Conservation (phyloP, 805 yeast genomes). For the Candida alai region DNA sequence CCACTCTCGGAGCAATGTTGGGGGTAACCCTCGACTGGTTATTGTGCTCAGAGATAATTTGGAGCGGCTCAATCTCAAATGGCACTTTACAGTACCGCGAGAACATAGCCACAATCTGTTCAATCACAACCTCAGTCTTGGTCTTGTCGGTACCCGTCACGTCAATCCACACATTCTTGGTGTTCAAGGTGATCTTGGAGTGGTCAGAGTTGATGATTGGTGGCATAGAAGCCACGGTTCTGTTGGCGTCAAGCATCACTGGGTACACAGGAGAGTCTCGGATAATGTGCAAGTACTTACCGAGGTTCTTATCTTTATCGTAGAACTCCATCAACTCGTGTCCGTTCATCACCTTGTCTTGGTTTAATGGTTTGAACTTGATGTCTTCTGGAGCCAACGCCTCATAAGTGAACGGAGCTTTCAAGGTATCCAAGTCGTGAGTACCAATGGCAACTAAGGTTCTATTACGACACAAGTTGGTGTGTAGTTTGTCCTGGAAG, state of each 20-base stretch:
- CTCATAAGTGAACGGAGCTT: constrained; percentile 83
- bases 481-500: constrained; percentile 91
- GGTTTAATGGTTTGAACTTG: constrained; percentile 72
- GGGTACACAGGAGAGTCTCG: constrained; percentile 88
- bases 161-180: constrained; percentile 87
- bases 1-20: constrained; percentile 57
- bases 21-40: constrained; percentile 75
- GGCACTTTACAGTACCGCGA: constrained; percentile 78
- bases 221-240: constrained; percentile 86
- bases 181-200: constrained; percentile 80
- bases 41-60: constrained; percentile 80
- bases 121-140: constrained; percentile 87
- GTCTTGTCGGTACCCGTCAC: constrained; percentile 94
- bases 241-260: constrained; percentile 73
- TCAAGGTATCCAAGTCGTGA: constrained; percentile 81
- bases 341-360: constrained; percentile 67
- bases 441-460: constrained; percentile 98
- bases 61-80: constrained; percentile 86
- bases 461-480: constrained; percentile 95
- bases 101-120: constrained; percentile 94
- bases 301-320: constrained; percentile 84
- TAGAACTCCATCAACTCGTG: constrained; percentile 81
- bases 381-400: constrained; percentile 77
- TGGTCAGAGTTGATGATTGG: constrained; percentile 94
- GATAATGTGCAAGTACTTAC: constrained; percentile 84